These are phyloP conservation scores for Nemania sp. DNA, from an alignment of 2,329 filamentous ascomycete genomes.

Conservation along the genomic window DNA sequence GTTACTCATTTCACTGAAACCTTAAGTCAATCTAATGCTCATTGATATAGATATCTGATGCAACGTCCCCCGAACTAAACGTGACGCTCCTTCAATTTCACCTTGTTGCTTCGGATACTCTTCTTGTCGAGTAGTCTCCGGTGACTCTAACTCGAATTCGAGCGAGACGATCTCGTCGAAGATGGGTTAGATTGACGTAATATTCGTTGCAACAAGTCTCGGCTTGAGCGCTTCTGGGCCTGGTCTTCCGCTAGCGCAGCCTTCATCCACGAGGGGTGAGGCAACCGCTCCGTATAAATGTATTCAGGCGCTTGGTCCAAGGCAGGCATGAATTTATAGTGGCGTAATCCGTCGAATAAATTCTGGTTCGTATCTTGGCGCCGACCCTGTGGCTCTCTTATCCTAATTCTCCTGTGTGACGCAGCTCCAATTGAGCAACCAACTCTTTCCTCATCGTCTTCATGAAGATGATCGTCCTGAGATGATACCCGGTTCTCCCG, in stretches of 20 bases:
- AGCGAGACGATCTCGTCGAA: slow-evolving; percentile 26
- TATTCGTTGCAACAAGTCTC: slow-evolving; percentile 44
- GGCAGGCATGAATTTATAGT: slow-evolving; percentile 48
- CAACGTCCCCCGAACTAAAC: slow-evolving; percentile 44
- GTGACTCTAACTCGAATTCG: slow-evolving; percentile 19
- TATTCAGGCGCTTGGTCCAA: slow-evolving; percentile 44
- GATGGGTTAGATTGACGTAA: slow-evolving; percentile 34
- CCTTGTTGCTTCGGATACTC: slow-evolving; percentile 19
- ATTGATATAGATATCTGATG: slow-evolving; percentile 44
- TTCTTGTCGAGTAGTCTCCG: slow-evolving; percentile 14
- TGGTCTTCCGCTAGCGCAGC: slow-evolving; percentile 19
- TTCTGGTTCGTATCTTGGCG: slow-evolving; percentile 19
- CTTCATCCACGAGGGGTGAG: slow-evolving; percentile 19
- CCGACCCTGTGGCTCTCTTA: slow-evolving; percentile 15
- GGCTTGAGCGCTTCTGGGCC: slow-evolving; percentile 38
- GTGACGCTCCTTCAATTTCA: slow-evolving; percentile 15
- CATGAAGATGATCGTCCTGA: slow-evolving; percentile 8
- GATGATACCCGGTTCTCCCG: slow-evolving; percentile 18
- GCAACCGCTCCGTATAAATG: slow-evolving; percentile 29
- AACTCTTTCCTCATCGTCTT: slow-evolving; percentile 16
- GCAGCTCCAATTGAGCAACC: slow-evolving; percentile 40
- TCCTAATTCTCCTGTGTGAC: slow-evolving; percentile 39
- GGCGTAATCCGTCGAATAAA: slow-evolving; percentile 43
- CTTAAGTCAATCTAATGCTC: slow-evolving; percentile 38
- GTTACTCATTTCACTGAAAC: not conserved